A percentile compares a stretch with the other conserved stretches of the same genome.
These are phyloP conservation scores for Coemansia sp. DNA, from an alignment of 192 early-diverging fungal genomes.

Conservation along the genomic window DNA sequence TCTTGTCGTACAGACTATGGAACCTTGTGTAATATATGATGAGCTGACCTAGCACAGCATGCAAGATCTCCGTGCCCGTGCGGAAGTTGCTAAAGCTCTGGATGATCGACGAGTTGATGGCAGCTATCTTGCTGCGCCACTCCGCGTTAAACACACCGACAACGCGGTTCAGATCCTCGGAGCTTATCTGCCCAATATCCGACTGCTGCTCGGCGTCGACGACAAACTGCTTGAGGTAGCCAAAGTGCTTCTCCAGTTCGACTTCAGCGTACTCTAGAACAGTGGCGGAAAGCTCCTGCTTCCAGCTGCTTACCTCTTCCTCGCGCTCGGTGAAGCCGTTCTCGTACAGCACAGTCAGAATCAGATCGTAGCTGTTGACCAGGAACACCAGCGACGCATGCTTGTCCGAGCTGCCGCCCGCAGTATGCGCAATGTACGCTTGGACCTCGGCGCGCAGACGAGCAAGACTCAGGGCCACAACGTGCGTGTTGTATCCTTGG, in stretches of 20 bases:
- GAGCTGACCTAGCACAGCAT: conserved; percentile 83
- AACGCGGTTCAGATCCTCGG: conserved; percentile 50
- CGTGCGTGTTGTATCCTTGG: conserved; percentile 81
- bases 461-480: conserved; percentile 68
- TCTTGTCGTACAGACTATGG: conserved; percentile 74
- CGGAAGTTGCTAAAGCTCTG: conserved; percentile 95
- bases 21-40: conserved; percentile 93
- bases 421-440: conserved; percentile 69
- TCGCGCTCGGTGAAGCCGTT: conserved; percentile 50
- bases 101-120: conserved; percentile 82
- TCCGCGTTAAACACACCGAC: conserved; percentile 73
- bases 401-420: conserved; percentile 66
- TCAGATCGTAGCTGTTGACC: conserved; percentile 94
- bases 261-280: conserved; percentile 85
- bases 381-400: conserved; percentile 75
- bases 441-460: conserved; percentile 79
- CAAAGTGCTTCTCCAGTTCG: conserved; percentile 79
- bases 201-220: conserved; percentile 65
- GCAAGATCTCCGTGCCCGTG: conserved; percentile 89
- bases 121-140: conserved; percentile 74
- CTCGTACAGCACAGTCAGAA: conserved; percentile 74
- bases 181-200: conserved; percentile 56
- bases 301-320: conserved; percentile 51
- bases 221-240: conserved; percentile 78
- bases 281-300: conserved; percentile 36